phyloP scores from a whole-genome alignment of 352 stramenopile species.

The Phytophthora sansomeana region DNA sequence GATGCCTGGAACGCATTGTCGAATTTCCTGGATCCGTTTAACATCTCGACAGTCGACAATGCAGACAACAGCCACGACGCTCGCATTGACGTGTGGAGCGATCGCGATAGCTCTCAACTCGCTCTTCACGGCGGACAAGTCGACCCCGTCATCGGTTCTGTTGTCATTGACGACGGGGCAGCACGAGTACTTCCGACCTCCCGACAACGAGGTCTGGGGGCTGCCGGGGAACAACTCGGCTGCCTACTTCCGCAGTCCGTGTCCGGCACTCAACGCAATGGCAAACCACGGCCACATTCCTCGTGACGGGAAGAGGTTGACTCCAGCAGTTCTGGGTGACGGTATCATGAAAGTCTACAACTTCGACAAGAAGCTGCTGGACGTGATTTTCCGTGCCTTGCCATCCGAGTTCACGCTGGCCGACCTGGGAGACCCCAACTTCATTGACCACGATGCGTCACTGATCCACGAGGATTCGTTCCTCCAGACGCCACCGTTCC shows the following conservation, averaged over 20 bases:
- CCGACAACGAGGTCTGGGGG: conserved; percentile 43
- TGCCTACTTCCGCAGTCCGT: conserved; percentile 45
- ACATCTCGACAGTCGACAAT: conserved; percentile 3
- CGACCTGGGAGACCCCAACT: conserved; percentile 58
- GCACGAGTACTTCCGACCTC: conserved; percentile 60
- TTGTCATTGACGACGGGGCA: conserved; percentile 16
- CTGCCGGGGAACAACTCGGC: conserved; percentile 46
- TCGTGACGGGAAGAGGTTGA: conserved; percentile 47
- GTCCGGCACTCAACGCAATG: conserved; percentile 53
- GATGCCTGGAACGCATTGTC: conserved; percentile 9
- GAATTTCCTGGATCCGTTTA: conserved; percentile 22
- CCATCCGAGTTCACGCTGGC: conserved; percentile 46
- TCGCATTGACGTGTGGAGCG: conserved; percentile 20
- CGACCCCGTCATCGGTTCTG: neutral
- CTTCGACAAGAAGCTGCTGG: conserved; percentile 38
- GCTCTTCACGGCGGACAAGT: conserved; percentile 22
- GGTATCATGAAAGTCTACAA: conserved; percentile 62
- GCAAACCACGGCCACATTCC: conserved; percentile 61
- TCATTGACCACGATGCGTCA: conserved; percentile 77
- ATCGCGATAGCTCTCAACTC: conserved; percentile 26
- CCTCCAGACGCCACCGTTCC: conserved; percentile 49
- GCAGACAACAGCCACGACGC: conserved; percentile 8
- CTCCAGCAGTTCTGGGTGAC: conserved; percentile 41
- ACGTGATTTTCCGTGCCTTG: conserved; percentile 27
- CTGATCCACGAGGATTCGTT: conserved; percentile 66